Percentiles rank a stretch among this genome's conserved stretches.
Evolutionary conservation across 768 basidiomycete species (phyloP).

Genomic region (Amanita rimosa): DNA sequence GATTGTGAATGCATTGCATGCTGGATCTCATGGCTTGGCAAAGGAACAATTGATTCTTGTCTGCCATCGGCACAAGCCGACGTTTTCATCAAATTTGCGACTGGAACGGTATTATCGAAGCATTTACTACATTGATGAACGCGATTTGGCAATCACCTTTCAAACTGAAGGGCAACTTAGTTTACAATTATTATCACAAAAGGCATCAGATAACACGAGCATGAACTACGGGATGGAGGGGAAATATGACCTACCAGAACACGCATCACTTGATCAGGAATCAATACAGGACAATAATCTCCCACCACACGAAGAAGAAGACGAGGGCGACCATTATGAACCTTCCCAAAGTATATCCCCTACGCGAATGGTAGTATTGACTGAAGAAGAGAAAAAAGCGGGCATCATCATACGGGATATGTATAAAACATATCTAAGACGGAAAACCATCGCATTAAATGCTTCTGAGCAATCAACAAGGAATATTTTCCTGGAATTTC

Average conservation of each 20-base stretch:
- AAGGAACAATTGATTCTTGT: conserved; percentile 1
- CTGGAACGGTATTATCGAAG: conserved; percentile 13
- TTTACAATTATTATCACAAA: background rate
- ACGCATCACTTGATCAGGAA: background rate
- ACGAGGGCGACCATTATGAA: background rate
- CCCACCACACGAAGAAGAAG: background rate
- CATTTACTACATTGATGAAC: conserved; percentile 8
- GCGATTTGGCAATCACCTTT: conserved; percentile 11
- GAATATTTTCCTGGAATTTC: conserved; percentile 17
- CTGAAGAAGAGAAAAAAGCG: background rate
- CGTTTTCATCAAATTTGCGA: background rate
- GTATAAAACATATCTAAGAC: background rate
- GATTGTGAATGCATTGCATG: conserved; percentile 4
- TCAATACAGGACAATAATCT: background rate
- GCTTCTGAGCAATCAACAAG: conserved; percentile 1
- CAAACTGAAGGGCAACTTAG: background rate
- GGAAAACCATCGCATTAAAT: background rate
- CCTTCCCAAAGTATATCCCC: background rate
- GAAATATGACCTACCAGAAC: background rate
- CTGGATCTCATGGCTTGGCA: conserved; percentile 5
- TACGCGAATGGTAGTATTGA: background rate
- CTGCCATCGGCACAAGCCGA: background rate
- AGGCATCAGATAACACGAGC: background rate
- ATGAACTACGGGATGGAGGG: background rate
- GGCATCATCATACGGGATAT: background rate